Percentiles rank a stretch among this genome's conserved stretches.
phyloP scores from a whole-genome alignment of 108 stramenopile species.

The Nitzschia putrida region DNA sequence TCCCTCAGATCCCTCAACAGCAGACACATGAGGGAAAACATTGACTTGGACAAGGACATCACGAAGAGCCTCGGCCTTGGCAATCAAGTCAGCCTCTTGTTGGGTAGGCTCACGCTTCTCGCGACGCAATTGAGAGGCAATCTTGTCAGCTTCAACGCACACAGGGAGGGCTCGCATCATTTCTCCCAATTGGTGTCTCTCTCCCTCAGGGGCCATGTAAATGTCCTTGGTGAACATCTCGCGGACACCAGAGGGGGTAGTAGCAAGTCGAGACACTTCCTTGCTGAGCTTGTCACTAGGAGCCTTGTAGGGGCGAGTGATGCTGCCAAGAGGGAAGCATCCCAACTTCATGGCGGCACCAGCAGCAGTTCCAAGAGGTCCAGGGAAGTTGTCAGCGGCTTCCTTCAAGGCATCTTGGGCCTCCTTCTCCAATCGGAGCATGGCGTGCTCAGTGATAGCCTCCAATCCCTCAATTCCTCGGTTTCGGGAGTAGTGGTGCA shows the following conservation, averaged over 20 bases:
- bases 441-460: slow-evolving; percentile 94
- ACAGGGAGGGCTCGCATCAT: slow-evolving; percentile 86
- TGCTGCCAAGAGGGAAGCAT: slow-evolving; percentile 86
- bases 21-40: slow-evolving; percentile 79
- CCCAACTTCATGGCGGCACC: slow-evolving; percentile 90
- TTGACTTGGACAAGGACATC: slow-evolving; percentile 97
- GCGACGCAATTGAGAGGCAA: slow-evolving; percentile 79
- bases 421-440: slow-evolving; percentile 90
- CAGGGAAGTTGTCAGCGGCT: slow-evolving; percentile 96
- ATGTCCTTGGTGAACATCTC: slow-evolving; percentile 80
- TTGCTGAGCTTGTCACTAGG: slow-evolving; percentile 90
- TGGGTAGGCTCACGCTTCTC: slow-evolving; percentile 92
- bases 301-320: slow-evolving; percentile 82
- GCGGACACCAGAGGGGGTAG: slow-evolving; percentile 82
- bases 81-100: slow-evolving; percentile 88
- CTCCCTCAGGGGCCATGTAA: slow-evolving; percentile 85
- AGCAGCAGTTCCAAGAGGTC: slow-evolving; percentile 75
- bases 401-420: slow-evolving; percentile 90
- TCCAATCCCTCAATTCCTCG: slow-evolving; percentile 90
- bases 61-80: slow-evolving; percentile 92
- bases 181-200: slow-evolving; percentile 79
- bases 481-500: slow-evolving; percentile 91
- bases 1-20: slow-evolving; percentile 70
- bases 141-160: slow-evolving; percentile 91
- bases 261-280: slow-evolving; percentile 90